Conservation (phyloP, 192 early-diverging fungal species). For the Rhizophagus clarus region DNA sequence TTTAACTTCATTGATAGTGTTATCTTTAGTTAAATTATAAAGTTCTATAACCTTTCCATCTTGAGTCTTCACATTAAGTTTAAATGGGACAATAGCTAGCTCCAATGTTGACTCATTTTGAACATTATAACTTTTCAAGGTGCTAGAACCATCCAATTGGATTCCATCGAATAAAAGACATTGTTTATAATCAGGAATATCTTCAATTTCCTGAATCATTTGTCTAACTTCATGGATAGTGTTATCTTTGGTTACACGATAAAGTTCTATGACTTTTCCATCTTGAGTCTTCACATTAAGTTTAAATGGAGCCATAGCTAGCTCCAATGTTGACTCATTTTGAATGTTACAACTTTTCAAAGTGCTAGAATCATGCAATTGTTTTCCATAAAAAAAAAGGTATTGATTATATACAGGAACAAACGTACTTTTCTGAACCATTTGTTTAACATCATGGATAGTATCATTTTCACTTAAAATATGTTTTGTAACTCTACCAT, state of each 20-base stretch:
- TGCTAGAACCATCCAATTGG: conserved; percentile 71
- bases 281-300: conserved; percentile 79
- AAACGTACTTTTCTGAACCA: no score
- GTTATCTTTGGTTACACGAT: conserved; percentile 68
- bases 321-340: neutral
- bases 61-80: conserved; percentile 75
- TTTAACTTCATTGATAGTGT: conserved; percentile 81
- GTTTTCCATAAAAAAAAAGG: neutral
- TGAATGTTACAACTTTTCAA: neutral
- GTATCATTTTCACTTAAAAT: no score
- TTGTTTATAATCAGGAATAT: conserved; percentile 72
- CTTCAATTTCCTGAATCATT: conserved; percentile 78
- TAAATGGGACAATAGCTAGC: conserved; percentile 59
- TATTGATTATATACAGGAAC: no score
- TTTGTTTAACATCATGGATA: no score
- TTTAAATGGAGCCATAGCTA: conserved; percentile 32
- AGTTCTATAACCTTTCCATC: conserved; percentile 77
- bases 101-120: conserved; percentile 70
- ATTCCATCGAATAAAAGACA: conserved; percentile 74
- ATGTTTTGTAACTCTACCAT: conserved; percentile 89
- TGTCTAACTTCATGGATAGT: conserved; percentile 74
- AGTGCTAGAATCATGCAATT: neutral
- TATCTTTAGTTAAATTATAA: conserved; percentile 72
- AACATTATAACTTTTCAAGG: conserved; percentile 70
- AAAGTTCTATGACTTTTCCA: conserved; percentile 90